Percentiles rank a stretch among this genome's conserved stretches.
Evolutionary conservation across 75 land plant species (phyloP).

Genomic region (Cunninghamia lanceolata): DNA sequence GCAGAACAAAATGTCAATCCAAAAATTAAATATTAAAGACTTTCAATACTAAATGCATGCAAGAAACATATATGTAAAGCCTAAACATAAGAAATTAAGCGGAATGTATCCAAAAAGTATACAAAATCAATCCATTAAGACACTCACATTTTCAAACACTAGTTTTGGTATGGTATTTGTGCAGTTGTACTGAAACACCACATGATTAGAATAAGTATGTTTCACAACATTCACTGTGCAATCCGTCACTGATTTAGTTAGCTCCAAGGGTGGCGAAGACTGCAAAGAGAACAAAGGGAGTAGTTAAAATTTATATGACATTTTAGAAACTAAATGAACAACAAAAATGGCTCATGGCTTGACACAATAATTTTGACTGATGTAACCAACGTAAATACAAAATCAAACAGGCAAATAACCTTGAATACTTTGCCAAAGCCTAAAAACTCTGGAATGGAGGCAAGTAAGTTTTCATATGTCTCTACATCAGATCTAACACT

Average conservation of each 20-base stretch:
- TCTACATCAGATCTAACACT: no score
- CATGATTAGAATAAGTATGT: no score
- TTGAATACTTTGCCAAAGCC: conserved; percentile 92
- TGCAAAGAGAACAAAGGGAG: conserved; percentile 22
- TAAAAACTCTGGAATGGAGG: conserved; percentile 77
- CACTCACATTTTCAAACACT: no score
- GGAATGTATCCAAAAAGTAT: not conserved
- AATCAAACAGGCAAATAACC: conserved; percentile 30
- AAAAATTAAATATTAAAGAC: conserved; percentile 12
- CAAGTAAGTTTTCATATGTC: conserved; percentile 70
- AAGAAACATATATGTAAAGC: not conserved
- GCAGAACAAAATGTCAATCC: not conserved
- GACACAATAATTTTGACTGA: not conserved
- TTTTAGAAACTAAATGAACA: not conserved
- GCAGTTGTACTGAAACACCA: no score
- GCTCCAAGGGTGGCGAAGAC: conserved; percentile 92
- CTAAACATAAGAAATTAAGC: not conserved
- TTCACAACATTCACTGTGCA: conserved; percentile 92
- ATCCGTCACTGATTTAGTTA: conserved; percentile 95
- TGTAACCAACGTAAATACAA: not conserved
- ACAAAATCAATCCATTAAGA: no score
- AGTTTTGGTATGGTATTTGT: no score
- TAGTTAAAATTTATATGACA: not conserved
- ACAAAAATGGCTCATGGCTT: not conserved
- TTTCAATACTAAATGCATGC: no score